Base-by-base conservation (phyloP, 129 eudicot genomes). In the Artemisia argyi region DNA sequence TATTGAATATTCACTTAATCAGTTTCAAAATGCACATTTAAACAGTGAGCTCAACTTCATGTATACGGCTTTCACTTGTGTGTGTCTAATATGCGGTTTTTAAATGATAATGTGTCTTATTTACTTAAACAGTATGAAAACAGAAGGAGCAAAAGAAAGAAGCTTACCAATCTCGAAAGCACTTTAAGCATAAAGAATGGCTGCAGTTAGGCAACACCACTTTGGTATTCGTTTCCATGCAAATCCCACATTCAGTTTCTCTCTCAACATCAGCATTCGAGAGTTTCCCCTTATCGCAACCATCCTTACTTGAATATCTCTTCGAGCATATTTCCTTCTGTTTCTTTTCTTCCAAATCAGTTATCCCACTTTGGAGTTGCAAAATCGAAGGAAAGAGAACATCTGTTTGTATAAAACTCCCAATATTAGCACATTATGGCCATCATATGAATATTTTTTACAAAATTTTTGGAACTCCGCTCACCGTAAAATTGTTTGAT, bases 351-450 rank as follows among this genome's bases (percentile, higher is more conserved):
- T 91, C 97, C 71, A 80, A 80, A 78, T 91, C 97, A 4, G 90
- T 82, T 30, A 91, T 78, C 80, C 97, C 97, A 32, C 85, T 71
- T 80, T 91, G 85, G 75, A 91, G 95, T 88, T 91, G 97, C 89
- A 83, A 42, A 65, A 88, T 69, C 11, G 95, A 91, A 61, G 97
- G 97, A 80, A 83, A 88, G 42, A 91, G 77, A 61, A 88, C 84
- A 73, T 82, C 97, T 91, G 88, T 24, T 72, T 66, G 79, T 24
- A 28, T 22, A 49, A 64, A 69, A 60, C n/a, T 10, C 66, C 55
- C 61, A 61, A 42, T 19, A 59, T 56, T 35, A 80, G 61, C 18
- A 28, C 66, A 32, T 35, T 49, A 49, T 19, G 7, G n/a, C 3
- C 30, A 4, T 32, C 66, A 17, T 19, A 30, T 30, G 0, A 35